Percentiles rank a stretch among this genome's conserved stretches.
Conservation (phyloP, 495 filamentous ascomycete genomes). For the Neurospora sp. region DNA sequence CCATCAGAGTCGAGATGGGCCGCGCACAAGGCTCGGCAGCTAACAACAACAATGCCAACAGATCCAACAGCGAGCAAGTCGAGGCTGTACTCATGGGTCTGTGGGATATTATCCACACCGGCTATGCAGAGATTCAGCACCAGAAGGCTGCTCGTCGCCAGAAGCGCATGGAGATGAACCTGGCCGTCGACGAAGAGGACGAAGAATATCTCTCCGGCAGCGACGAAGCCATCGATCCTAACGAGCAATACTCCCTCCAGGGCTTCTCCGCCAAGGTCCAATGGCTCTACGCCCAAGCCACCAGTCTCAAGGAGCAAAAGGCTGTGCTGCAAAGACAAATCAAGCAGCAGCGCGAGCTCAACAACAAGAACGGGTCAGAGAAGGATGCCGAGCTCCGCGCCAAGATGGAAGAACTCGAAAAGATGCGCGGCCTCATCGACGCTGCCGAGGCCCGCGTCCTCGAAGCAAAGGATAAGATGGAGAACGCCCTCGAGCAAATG, state of each 20-base stretch:
- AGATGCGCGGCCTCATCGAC: constrained; percentile 39
- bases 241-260: constrained; percentile 54
- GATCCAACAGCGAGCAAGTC: constrained; percentile 41
- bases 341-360: constrained; percentile 84
- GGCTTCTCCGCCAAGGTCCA: constrained; percentile 69
- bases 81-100: constrained; percentile 55
- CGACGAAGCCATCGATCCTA: constrained; percentile 38
- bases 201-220: constrained; percentile 38
- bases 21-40: constrained; percentile 18
- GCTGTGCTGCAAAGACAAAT: constrained; percentile 76
- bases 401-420: constrained; percentile 44
- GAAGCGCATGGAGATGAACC: constrained; percentile 30
- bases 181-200: constrained; percentile 28
- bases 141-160: constrained; percentile 41
- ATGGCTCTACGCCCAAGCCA: constrained; percentile 54
- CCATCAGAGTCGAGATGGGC: constrained; percentile 23
- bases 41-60: constrained; percentile 9
- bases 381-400: constrained; percentile 46
- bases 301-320: constrained; percentile 71
- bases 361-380: constrained; percentile 52
- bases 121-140: constrained; percentile 48
- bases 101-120: constrained; percentile 61
- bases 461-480: constrained; percentile 34
- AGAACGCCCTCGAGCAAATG: constrained; percentile 43
- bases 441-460: constrained; percentile 39